Evolutionary conservation across 2,329 filamentous ascomycete genomes (phyloP), one percentile per base, ranked within the genome.

Genomic region (Phaeomoniella chlamydospora): DNA sequence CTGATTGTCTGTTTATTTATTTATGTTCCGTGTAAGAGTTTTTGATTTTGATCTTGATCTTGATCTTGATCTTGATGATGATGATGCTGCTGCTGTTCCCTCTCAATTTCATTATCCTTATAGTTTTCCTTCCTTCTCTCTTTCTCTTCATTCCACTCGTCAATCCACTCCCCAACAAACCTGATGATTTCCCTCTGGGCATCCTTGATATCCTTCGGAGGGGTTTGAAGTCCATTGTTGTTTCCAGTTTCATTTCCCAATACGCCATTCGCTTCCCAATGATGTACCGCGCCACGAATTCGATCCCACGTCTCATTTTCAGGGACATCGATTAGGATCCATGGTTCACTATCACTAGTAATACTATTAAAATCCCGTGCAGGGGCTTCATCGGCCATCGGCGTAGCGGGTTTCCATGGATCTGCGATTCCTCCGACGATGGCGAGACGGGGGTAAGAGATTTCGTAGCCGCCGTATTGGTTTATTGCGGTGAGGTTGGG

Each of bases 341-440:
- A 81, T 0, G 83, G 83, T 59, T 86, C 70, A 33, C 65, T 67
- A 0, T 62, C 57, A 0, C 80, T 81, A 11, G 44, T 42, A 17
- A n/a, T 9, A 26, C 39, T 19, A 33, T 44, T 47, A 10, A 36
- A 18, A 15, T 61, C 55, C 14, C 80, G 64, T 18, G 63, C 57
- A 0, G 66, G 62, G 1, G 74, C 67, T 1, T 64, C 69, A n/a
- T 74, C 68, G 1, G 75, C 77, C 34, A 88, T 76, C 1, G 80
- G 74, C 0, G 77, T 80, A 0, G 80, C 80, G 0, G 74, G 72
- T 13, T 78, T 70, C 85, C 85, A 93, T 0, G 84, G 83, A 50
- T 92, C 85, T 38, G 73, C 72, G 42, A 82, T 71, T 17, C 84
- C 84, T 42, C 86, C 83, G 29, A 93, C 63, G 33, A 82, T 69